Evolutionary conservation across 164 flowering plant genomes (phyloP), one percentile per base, ranked within the genome.

Genomic region (Kingdonia uniflora): DNA sequence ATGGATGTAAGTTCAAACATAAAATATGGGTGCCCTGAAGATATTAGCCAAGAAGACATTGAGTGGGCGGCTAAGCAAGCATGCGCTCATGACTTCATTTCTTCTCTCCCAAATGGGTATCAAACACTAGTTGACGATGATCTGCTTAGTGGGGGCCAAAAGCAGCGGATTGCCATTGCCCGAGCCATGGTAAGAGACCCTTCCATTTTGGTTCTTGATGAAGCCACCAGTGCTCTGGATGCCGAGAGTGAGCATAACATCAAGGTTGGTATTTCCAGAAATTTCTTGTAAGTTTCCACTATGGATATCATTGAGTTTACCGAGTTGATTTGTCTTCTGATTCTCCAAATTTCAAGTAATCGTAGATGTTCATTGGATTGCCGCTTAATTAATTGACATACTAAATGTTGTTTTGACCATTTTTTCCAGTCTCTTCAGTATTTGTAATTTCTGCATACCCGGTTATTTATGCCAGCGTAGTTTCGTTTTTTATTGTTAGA

Each of bases 81-180:
- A 6, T 83, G 70, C 77, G 96, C 95, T 7, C 95, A 87, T 65
- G 92, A 85, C 42, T 91, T 91, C 60, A 85, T 91, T 52, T 62
- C 58, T 37, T 57, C 90, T 11, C 81, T 91, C 21, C 98, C 98
- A 2, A 60, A 80, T 71, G 95, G 98, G 61, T 87, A 91, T 57
- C 56, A 80, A 53, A 91, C 98, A 21, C 59, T 87, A 12, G 85
- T 91, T 52, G 96, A 91, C 67, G 85, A 87, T 76, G 95, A 81
- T 72, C 75, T 91, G 65, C 91, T 91, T 23, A 91, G 98, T 67
- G 98, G 98, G 42, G 98, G 98, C 16, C 98, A 91, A 68, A 91
- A 87, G 69, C 96, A 87, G 73, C 71, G 96, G 37, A 91, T 91
- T 51, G 95, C 96, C 50, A 91, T 91, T 70, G 96, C 97, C 22